A percentile compares a stretch with the other conserved stretches of the same genome.
Conservation (phyloP, 768 basidiomycete genomes). For the Mrakia hoshinonis region DNA sequence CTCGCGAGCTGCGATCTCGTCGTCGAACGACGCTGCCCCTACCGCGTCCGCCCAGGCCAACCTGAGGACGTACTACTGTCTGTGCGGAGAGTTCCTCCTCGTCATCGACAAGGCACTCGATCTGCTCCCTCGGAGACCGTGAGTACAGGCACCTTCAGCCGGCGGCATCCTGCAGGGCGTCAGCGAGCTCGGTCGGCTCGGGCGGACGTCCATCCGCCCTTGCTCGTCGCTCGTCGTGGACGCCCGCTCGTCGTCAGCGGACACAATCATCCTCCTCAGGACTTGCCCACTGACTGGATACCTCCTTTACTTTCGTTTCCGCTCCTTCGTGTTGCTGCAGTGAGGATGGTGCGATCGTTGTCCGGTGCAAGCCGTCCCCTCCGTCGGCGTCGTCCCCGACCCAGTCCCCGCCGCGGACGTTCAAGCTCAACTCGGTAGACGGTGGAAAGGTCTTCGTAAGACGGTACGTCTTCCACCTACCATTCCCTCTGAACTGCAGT, state of each 20-base stretch:
- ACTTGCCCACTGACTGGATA: no score
- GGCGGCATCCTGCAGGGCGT: no score
- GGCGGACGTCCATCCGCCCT: no score
- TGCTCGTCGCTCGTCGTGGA: no score
- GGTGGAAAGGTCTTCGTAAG: conserved; percentile 42
- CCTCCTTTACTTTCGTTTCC: no score
- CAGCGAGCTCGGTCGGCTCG: no score
- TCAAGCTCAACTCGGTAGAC: conserved; percentile 73
- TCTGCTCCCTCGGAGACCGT: conserved; percentile 38
- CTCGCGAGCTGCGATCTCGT: conserved; percentile 77
- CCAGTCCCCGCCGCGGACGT: conserved; percentile 46
- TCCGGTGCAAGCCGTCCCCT: conserved; percentile 52
- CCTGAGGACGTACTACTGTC: conserved; percentile 41
- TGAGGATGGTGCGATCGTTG: conserved; percentile 70
- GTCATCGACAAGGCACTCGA: conserved; percentile 41
- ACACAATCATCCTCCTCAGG: no score
- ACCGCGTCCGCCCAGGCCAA: conserved; percentile 39
- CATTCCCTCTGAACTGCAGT: background rate
- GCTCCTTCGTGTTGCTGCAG: no score
- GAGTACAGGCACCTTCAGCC: conserved; percentile 26
- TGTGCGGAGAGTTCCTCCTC: conserved; percentile 42
- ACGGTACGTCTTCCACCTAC: conserved; percentile 1
- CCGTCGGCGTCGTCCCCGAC: conserved; percentile 32
- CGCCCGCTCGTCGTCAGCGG: no score
- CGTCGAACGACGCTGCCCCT: conserved; percentile 51